Conservation (phyloP, 192 early-diverging fungal species). For the Pilaira anomala region DNA sequence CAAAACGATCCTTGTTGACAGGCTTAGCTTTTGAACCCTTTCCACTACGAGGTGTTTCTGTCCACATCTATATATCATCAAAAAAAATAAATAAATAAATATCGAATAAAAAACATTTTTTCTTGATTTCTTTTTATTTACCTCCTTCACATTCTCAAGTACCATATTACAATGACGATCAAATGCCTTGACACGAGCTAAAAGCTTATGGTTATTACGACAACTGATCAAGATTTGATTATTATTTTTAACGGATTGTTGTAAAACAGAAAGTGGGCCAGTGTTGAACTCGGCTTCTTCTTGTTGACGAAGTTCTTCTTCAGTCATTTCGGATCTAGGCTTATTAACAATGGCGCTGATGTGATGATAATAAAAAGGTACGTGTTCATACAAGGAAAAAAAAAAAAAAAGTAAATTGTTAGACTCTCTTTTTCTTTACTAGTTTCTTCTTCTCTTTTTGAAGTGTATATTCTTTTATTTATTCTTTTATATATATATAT, state of each 20-base stretch:
- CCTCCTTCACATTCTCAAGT: constrained; percentile 98
- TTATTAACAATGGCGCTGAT: constrained; percentile 27
- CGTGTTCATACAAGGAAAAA: no score
- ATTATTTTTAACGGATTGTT: constrained; percentile 91
- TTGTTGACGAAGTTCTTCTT: constrained; percentile 83
- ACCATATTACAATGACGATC: constrained; percentile 99
- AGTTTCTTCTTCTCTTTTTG: background rate
- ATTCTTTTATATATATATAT: background rate
- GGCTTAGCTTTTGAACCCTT: constrained; percentile 97
- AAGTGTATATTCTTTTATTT: background rate
- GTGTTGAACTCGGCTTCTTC: constrained; percentile 96
- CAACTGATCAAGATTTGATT: constrained; percentile 95
- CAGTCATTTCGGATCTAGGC: constrained; percentile 71
- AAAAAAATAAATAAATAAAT: constrained; percentile 7
- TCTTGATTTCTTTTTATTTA: constrained; percentile 25
- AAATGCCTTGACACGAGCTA: constrained; percentile 98
- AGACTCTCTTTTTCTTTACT: background rate
- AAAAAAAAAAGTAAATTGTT: no score
- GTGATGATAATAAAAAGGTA: background rate
- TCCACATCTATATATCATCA: constrained; percentile 98
- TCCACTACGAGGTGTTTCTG: constrained; percentile 84
- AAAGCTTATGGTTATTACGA: constrained; percentile 96
- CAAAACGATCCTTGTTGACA: constrained; percentile 97
- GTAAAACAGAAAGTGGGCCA: constrained; percentile 94
- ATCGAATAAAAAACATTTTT: constrained; percentile 3